A percentile compares a stretch with the other conserved stretches of the same genome.
Conservation (phyloP, 768 basidiomycete species). For the Auricularia sp. region DNA sequence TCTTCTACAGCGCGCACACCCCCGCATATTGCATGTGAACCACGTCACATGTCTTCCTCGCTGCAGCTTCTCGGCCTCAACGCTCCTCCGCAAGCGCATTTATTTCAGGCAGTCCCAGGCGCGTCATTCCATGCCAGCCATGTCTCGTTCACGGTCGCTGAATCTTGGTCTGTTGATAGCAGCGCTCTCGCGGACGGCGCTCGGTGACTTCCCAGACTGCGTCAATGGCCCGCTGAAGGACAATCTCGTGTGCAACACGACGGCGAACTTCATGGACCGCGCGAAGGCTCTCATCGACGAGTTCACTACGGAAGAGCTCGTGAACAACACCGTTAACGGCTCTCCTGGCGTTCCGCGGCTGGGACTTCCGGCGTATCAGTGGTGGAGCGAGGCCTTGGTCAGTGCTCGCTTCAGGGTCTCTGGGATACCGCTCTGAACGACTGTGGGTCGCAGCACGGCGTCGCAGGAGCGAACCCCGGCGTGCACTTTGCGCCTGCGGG, state of each 20-base stretch:
- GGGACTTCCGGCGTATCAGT: conserved; percentile 47
- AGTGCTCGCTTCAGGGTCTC: conserved; percentile 9
- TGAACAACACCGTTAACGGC: conserved; percentile 39
- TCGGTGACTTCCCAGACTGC: conserved; percentile 37
- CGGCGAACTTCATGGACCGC: conserved; percentile 34
- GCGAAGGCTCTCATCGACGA: conserved; percentile 40
- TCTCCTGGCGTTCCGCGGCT: conserved; percentile 45
- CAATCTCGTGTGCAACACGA: conserved; percentile 39
- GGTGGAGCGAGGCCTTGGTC: conserved; percentile 55
- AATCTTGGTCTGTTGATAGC: neutral
- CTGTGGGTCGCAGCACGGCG: conserved; percentile 35
- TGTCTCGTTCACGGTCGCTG: neutral
- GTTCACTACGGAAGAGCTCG: conserved; percentile 43
- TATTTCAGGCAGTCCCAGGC: neutral
- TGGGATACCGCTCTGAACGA: neutral
- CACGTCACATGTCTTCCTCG: conserved; percentile 1
- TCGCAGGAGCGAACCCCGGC: conserved; percentile 23
- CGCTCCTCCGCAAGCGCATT: neutral
- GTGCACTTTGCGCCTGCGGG: neutral
- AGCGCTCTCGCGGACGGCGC: neutral
- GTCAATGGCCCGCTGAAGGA: conserved; percentile 33
- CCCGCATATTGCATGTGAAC: neutral
- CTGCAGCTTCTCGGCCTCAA: conserved; percentile 1
- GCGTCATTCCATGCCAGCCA: neutral
- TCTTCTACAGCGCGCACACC: neutral